Conservation (phyloP, 352 stramenopile genomes). For the Pythium monospermum region DNA sequence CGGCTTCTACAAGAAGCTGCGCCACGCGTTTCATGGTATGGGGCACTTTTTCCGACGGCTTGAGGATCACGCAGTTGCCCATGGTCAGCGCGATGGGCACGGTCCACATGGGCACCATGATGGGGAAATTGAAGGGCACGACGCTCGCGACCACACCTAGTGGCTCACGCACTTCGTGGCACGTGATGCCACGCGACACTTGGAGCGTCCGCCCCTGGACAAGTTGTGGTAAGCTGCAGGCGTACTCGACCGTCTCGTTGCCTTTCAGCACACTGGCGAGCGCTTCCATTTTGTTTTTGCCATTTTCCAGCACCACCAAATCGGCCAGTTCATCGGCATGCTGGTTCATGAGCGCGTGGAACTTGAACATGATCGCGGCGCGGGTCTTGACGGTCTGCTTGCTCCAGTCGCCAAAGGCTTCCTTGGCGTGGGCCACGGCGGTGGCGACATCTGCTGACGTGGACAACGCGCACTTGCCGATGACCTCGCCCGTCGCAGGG, state of each 20-base stretch:
- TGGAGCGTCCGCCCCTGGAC: constrained; percentile 85
- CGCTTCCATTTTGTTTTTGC: constrained; percentile 97
- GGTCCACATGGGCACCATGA: constrained; percentile 99
- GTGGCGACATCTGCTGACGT: constrained; percentile 73
- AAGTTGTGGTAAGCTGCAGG: constrained; percentile 90
- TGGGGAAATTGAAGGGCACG: constrained; percentile 97
- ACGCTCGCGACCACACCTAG: constrained; percentile 91
- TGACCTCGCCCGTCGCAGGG: constrained; percentile 49
- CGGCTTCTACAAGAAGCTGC: constrained; percentile 87
- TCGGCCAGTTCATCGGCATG: constrained; percentile 91
- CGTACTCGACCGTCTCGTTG: constrained; percentile 98
- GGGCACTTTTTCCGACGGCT: constrained; percentile 96
- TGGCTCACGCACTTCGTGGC: constrained; percentile 89
- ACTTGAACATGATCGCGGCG: constrained; percentile 94
- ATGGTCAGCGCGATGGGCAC: constrained; percentile 95
- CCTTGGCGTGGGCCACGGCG: constrained; percentile 72
- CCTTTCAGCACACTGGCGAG: constrained; percentile 96
- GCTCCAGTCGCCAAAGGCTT: constrained; percentile 89
- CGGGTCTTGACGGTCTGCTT: constrained; percentile 92
- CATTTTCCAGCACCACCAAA: constrained; percentile 93
- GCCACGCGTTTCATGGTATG: constrained; percentile 90
- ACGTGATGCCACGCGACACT: constrained; percentile 90
- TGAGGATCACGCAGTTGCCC: constrained; percentile 97
- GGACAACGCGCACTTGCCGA: constrained; percentile 85
- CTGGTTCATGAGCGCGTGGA: constrained; percentile 90